Conservation (phyloP, 441 rosid genomes). For the Brassica balearica region DNA sequence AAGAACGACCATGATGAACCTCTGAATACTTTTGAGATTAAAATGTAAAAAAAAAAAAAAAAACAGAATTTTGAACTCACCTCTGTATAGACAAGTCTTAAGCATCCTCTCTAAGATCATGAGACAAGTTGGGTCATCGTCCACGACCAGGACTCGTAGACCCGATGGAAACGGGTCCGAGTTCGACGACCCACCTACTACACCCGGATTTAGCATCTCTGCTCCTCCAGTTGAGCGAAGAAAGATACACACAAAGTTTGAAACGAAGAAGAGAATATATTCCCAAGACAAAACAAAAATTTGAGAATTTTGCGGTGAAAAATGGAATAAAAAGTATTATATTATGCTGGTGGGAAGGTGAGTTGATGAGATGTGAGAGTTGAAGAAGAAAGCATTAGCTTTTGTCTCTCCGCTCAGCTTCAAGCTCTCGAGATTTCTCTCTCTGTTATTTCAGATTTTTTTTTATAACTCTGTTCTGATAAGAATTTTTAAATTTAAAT, state of each 20-base stretch:
- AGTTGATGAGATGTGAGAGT: conserved; percentile 46
- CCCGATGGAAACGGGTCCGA: conserved; percentile 84
- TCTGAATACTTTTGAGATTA: neutral
- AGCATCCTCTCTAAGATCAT: conserved; percentile 92
- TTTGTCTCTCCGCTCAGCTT: conserved; percentile 37
- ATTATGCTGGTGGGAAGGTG: conserved; percentile 18
- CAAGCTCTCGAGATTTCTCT: conserved; percentile 55
- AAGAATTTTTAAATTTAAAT: conserved; percentile 3
- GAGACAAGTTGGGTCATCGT: conserved; percentile 94
- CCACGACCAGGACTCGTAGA: conserved; percentile 85
- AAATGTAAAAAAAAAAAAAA: neutral
- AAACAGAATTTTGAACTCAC: neutral
- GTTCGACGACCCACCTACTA: conserved; percentile 58
- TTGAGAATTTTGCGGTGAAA: conserved; percentile 25
- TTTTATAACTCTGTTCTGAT: neutral
- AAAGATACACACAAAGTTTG: conserved; percentile 18
- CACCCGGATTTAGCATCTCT: conserved; percentile 58
- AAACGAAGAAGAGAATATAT: conserved; percentile 31
- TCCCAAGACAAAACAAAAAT: conserved; percentile 9
- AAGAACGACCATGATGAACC: conserved; percentile 5
- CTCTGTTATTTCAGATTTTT: conserved; percentile 41
- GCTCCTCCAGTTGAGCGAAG: conserved; percentile 26
- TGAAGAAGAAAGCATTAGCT: conserved; percentile 43
- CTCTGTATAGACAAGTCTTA: conserved; percentile 52
- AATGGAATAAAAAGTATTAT: conserved; percentile 19